These are phyloP conservation scores for Hypoxylon sp. DNA, from an alignment of 2,329 filamentous ascomycete genomes.

Conservation along the genomic window DNA sequence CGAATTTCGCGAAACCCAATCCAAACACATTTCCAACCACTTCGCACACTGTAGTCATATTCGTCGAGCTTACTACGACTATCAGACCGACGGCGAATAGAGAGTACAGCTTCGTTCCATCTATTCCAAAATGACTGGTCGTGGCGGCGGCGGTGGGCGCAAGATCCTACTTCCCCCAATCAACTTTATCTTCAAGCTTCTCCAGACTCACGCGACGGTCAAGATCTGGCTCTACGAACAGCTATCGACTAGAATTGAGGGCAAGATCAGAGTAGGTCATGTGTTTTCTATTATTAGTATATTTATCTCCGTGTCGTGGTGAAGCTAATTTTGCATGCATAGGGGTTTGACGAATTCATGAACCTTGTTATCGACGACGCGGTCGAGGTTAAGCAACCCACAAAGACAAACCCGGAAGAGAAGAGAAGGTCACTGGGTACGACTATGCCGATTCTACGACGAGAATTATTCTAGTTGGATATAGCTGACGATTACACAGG, in stretches of 20 bases:
- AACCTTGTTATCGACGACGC: constrained; percentile 97
- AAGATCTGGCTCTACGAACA: constrained; percentile 99
- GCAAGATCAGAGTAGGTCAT: constrained; percentile 84
- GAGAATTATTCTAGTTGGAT: background rate
- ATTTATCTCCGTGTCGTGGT: constrained; percentile 12
- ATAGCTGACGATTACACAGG: constrained; percentile 55
- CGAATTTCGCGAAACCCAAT: constrained; percentile 22
- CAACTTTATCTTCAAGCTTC: constrained; percentile 94
- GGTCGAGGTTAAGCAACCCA: constrained; percentile 87
- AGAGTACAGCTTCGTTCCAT: constrained; percentile 1
- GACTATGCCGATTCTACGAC: constrained; percentile 7
- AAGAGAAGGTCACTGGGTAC: constrained; percentile 81
- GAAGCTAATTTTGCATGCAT: constrained; percentile 18
- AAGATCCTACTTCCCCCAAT: constrained; percentile 71
- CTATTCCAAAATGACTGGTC: constrained; percentile 64
- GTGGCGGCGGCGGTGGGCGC: constrained; percentile 69
- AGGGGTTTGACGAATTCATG: constrained; percentile 99
- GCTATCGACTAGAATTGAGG: constrained; percentile 91
- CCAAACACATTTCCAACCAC: constrained; percentile 1
- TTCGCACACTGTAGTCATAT: background rate
- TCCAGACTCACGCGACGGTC: constrained; percentile 83
- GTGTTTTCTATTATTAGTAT: background rate
- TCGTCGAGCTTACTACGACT: background rate
- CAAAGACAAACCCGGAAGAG: constrained; percentile 81
- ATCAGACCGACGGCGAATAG: constrained; percentile 1